Evolutionary conservation across 805 yeast genomes (phyloP), one percentile per base, ranked within the genome.

Genomic region (Candida verbasci): DNA sequence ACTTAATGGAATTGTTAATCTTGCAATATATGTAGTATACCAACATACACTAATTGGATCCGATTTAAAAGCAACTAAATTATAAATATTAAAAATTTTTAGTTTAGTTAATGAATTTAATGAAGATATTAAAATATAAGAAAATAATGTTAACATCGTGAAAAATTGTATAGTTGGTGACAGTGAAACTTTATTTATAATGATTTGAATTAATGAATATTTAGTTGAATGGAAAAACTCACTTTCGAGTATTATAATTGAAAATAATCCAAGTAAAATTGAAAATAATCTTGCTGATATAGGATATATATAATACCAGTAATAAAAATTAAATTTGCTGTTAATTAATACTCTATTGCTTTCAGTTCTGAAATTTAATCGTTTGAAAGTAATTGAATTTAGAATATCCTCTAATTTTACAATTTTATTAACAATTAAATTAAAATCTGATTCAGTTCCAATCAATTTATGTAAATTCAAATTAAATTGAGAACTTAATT

Each of bases 1-100:
- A 17, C 86, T 78, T 43, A 86, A 65, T 9, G 95, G 95, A 9
- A 86, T 80, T 0, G 95, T 84, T 53, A 86, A 64, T 44, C 95
- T 77, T 35, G 89, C 82, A 14, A 86, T 79, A 49, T 86, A 86
- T 49, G 84, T 82, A 15, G 88, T 78, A 55, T 84, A 86, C 53
- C 86, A 86, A 23, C 86, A 70, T 16, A 83, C 72, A 11, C 86
- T 78, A 0, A 85, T 82, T 0, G 86, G 82, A 52, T 82, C 91
- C 0, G 91, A 80, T 36, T 78, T 72, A 43, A 71, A 72, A 14
- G 81, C 78, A 10, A 83, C 87, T 40, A 86, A 68, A 42, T 83
- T 88, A 53, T 85, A 86, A 55, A 82, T 70, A 52, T 82, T 81
- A 67, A 86, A 86, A 5, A 86, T 62, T 42, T 80, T 77, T 40